Evolutionary conservation across 768 basidiomycete species (phyloP), one percentile per base, ranked within the genome.

Genomic region (Auriculariales sp.): DNA sequence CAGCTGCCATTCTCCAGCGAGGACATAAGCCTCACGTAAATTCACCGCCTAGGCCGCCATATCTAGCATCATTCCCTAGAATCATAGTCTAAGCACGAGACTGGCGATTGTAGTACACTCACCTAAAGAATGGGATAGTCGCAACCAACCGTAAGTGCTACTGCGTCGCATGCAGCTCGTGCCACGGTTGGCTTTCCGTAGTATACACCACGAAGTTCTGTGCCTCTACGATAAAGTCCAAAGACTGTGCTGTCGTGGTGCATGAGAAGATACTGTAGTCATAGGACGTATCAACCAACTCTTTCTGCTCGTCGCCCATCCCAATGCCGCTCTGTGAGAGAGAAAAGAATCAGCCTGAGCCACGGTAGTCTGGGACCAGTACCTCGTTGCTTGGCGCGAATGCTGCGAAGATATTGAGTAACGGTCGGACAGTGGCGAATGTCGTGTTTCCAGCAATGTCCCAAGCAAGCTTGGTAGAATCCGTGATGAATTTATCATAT

Each of bases 381-480:
- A 81, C 86, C 70, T 86, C 81, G 52, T 71, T 71, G 60, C 85
- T 87, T 0, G 85, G 78, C 17, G 80, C 68, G 55, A 84, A 87
- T 0, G 81, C 81, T 4, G 80, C 84, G 82, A 83, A 89, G 55
- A 87, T 84, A 58, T 87, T 88, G 54, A 88, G 64, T 42, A 87
- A 65, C 2, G 83, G 83, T 55, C 74, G 75, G 17, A 89, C 83
- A 0, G 82, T 79, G 53, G 79, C 71, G 61, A 86, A 87, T 0
- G 85, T 86, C 54, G 83, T 79, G 57, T 85, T 85, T 27, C 71
- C 63, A 2, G 84, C 78, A 29, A 88, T 68, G 58, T 84, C 85
- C 39, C 71, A 59, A 0, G 81, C 85, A 9, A 88, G 74, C 27
- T 79, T 71, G 47, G 61, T 61, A 2, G 83, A 81, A 55, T 88